Evolutionary conservation across 768 basidiomycete species (phyloP).

Genomic region (Leccinum barrowsii): DNA sequence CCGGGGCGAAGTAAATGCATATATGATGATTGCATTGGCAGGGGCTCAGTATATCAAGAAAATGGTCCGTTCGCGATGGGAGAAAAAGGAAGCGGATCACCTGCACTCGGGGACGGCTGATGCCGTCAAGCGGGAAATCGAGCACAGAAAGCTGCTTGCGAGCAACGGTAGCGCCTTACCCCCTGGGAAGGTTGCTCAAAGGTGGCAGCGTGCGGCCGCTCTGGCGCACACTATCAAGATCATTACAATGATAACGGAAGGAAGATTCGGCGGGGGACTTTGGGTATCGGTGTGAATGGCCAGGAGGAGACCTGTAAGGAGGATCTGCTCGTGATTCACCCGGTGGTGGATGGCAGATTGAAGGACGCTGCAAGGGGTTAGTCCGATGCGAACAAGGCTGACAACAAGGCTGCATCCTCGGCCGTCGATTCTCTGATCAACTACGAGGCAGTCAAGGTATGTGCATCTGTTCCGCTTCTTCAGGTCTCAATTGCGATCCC

Average conservation of each 20-base stretch:
- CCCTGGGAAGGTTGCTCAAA: conserved; percentile 32
- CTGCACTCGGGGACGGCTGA: conserved; percentile 43
- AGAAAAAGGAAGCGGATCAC: conserved; percentile 27
- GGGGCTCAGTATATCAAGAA: conserved; percentile 74
- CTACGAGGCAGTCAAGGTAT: conserved; percentile 98
- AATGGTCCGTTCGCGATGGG: conserved; percentile 40
- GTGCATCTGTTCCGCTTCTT: not conserved
- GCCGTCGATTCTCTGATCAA: conserved; percentile 97
- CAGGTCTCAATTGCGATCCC: not conserved
- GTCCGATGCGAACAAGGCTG: conserved; percentile 85
- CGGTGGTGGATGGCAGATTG: conserved; percentile 64
- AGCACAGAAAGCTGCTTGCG: conserved; percentile 33
- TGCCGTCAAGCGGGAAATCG: conserved; percentile 47
- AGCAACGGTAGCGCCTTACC: conserved; percentile 11
- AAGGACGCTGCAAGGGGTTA: conserved; percentile 45
- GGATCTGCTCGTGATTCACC: conserved; percentile 57
- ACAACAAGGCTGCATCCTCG: conserved; percentile 92
- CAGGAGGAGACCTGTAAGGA: conserved; percentile 29
- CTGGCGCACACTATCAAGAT: conserved; percentile 52
- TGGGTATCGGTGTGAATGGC: conserved; percentile 10
- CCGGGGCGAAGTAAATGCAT: not conserved
- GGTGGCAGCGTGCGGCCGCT: conserved; percentile 52
- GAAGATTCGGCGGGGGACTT: conserved; percentile 37
- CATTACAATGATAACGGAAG: conserved; percentile 62
- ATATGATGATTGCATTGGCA: conserved; percentile 28